Base-by-base conservation (phyloP, 2,329 filamentous ascomycete species). In the Epichloe baconii region DNA sequence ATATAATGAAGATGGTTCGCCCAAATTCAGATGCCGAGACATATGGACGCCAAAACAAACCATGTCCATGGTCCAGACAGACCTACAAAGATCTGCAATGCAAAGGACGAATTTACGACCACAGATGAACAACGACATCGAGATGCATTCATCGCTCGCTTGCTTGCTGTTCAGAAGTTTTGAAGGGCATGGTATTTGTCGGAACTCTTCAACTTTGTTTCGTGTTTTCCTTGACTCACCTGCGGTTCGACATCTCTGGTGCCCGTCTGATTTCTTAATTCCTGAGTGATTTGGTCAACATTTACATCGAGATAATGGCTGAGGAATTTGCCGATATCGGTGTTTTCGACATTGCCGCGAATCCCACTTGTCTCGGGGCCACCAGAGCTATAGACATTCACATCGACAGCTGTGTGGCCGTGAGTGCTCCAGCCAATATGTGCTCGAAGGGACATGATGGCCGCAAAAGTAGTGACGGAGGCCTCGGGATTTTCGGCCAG, bases 361-460 rank as follows among this genome's bases (percentile, higher is more conserved):
- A 95, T 74, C 14, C 76, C 73, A 43, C 78, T 75, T 0, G 83
- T 79, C 38, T 78, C 75, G 0, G 79, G 75, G 3, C 86, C 82
- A 44, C 76, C 75, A 0, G 86, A 90, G 49, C 86, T 85, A 70
- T 97, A 98, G 58, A 98, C 88, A 67, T 98, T 98, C 47, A 98
- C 93, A 64, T 98, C 93, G 7, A 93, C 89, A 48, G 85, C 93
- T 19, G 84, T 86, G 70, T 98, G 93, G 31, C 93, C 93, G 65
- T 96, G 91, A 0, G 90, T 95, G 56, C 80, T 84, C 93, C 93
- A 98, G 14, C 93, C 94, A 43, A 95, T 80, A 62, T 95, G 88
- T 1, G 90, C 87, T 54, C 93, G 81, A 4, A 86, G 78, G 58
- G 87, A 95, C 58, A 97, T 80, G 72, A 98, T 91, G 61, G 88